Evolutionary conservation across 2,329 filamentous ascomycete genomes (phyloP).

Genomic region (Ascochyta clinopodiicola): DNA sequence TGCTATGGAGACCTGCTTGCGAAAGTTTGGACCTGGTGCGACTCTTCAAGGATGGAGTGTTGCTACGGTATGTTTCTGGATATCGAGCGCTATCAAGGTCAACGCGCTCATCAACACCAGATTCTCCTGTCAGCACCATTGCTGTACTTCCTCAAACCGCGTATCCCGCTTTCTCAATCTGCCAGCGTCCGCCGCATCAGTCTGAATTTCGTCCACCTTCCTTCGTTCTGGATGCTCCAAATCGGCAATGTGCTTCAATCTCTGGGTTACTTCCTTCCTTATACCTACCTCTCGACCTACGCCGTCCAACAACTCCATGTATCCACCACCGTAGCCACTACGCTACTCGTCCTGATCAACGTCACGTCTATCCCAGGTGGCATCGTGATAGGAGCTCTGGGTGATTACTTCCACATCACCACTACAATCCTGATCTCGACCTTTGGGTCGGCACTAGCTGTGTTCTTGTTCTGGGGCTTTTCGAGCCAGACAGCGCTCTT

Average conservation of each 20-base stretch:
- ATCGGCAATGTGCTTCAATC: constrained; percentile 45
- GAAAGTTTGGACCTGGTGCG: constrained; percentile 47
- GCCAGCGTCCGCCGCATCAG: constrained; percentile 32
- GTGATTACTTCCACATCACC: constrained; percentile 52
- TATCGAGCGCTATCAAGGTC: neutral
- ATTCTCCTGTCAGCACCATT: constrained; percentile 39
- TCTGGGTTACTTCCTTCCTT: constrained; percentile 49
- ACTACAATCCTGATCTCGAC: constrained; percentile 52
- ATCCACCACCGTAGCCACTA: constrained; percentile 30
- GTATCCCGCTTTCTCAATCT: constrained; percentile 47
- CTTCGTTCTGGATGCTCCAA: constrained; percentile 44
- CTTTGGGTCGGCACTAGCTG: constrained; percentile 46
- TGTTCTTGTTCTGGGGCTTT: constrained; percentile 56
- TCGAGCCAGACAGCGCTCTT: constrained; percentile 46
- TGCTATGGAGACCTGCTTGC: constrained; percentile 48
- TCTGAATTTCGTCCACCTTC: constrained; percentile 40
- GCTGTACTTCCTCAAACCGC: constrained; percentile 48
- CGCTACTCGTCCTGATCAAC: constrained; percentile 46
- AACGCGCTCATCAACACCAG: constrained; percentile 14
- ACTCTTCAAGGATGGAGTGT: constrained; percentile 50
- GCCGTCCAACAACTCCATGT: constrained; percentile 38
- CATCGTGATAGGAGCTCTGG: constrained; percentile 43
- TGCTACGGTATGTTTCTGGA: constrained; percentile 23
- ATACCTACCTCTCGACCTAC: constrained; percentile 48
- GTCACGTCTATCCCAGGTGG: constrained; percentile 43